Conservation (phyloP, 1,284 basidiomycete species). For the Ustilago crameri region DNA sequence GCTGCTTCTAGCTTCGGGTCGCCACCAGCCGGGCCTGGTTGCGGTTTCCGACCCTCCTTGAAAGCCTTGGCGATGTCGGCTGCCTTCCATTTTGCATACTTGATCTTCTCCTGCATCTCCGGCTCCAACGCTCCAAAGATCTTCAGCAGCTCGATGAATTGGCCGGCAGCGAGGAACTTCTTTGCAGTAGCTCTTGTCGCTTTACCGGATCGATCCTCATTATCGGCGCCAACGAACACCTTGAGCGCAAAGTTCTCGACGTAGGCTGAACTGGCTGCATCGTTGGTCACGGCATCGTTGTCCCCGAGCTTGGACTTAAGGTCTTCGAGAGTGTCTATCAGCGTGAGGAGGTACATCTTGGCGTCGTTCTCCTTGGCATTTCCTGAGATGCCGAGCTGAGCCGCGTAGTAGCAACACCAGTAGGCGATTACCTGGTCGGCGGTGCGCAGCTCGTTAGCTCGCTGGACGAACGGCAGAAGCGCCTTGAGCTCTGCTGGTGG, state of each 20-base stretch:
- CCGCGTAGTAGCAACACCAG: slow-evolving; percentile 94
- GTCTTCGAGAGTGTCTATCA: slow-evolving; percentile 82
- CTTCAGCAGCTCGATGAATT: slow-evolving; percentile 84
- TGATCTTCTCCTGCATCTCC: slow-evolving; percentile 78
- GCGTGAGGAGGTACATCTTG: slow-evolving; percentile 77
- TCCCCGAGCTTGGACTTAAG: slow-evolving; percentile 80
- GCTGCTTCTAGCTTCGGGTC: slow-evolving; percentile 44
- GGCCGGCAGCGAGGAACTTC: slow-evolving; percentile 86
- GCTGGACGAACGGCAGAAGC: slow-evolving; percentile 82
- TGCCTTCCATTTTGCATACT: slow-evolving; percentile 92
- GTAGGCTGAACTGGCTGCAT: slow-evolving; percentile 84
- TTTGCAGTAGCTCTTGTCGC: slow-evolving; percentile 83
- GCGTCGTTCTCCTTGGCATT: slow-evolving; percentile 73
- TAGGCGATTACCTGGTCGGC: slow-evolving; percentile 89
- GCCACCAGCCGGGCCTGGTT: slow-evolving; percentile 53
- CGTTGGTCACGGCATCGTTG: slow-evolving; percentile 84
- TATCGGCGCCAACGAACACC: slow-evolving; percentile 88
- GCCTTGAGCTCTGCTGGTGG: slow-evolving; percentile 69
- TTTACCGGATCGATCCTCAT: slow-evolving; percentile 82
- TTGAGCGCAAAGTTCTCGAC: slow-evolving; percentile 93
- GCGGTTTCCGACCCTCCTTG: slow-evolving; percentile 74
- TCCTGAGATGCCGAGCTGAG: slow-evolving; percentile 82
- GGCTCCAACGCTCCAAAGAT: slow-evolving; percentile 74
- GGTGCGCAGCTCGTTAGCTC: slow-evolving; percentile 83
- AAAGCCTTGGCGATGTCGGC: slow-evolving; percentile 87